phyloP scores from a whole-genome alignment of 116 monocot species.

The Papilionanthe hybrid region DNA sequence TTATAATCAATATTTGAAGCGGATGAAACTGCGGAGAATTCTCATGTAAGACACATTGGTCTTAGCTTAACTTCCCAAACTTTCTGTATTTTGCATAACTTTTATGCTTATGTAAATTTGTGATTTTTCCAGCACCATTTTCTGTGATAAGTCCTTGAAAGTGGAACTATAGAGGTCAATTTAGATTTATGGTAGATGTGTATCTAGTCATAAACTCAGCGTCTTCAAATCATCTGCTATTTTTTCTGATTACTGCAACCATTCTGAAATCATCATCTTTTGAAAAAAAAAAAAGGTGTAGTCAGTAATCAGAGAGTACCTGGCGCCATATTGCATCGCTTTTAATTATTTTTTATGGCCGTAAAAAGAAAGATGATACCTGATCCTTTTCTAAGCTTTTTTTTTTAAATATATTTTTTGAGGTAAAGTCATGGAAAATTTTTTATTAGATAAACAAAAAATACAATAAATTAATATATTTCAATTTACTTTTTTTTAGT shows the following conservation, averaged over 20 bases:
- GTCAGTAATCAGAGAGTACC: background rate
- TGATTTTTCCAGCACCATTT: background rate
- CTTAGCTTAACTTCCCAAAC: background rate
- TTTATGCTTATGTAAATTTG: background rate
- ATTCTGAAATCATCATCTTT: background rate
- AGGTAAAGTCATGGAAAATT: background rate
- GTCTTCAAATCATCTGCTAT: background rate
- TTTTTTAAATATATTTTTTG: background rate
- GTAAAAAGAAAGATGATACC: background rate
- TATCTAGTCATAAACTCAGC: background rate
- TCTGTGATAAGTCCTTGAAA: background rate
- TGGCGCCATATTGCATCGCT: background rate
- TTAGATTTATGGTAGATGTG: conserved; percentile 1
- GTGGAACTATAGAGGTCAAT: background rate
- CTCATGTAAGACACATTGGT: conserved; percentile 57
- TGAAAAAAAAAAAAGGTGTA: background rate
- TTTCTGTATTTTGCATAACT: background rate
- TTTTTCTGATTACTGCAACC: background rate
- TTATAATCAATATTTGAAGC: conserved; percentile 69
- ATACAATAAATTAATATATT: background rate
- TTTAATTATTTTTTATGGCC: background rate
- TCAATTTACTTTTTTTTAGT: background rate
- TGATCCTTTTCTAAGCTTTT: background rate
- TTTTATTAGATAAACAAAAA: background rate
- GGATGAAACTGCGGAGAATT: conserved; percentile 48